These are phyloP conservation scores for Daldinia childiae DNA, from an alignment of 495 filamentous ascomycete species.

Conservation along the genomic window DNA sequence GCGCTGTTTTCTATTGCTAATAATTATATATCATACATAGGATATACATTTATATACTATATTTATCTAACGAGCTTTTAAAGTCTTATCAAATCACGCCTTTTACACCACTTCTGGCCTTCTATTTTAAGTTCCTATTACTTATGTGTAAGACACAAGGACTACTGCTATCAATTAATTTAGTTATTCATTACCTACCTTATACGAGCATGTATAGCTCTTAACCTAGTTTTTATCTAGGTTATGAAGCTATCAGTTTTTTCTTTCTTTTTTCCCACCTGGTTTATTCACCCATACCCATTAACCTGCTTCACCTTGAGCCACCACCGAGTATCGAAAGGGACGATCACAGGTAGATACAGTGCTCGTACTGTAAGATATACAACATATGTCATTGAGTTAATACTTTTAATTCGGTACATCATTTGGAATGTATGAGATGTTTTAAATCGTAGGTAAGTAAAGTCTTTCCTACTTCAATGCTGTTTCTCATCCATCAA, in stretches of 20 bases:
- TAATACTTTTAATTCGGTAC: neutral
- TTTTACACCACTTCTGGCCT: neutral
- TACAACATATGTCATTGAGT: neutral
- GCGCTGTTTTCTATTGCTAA: neutral
- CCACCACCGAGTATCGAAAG: neutral
- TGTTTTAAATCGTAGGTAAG: neutral
- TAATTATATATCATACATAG: neutral
- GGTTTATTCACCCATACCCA: neutral
- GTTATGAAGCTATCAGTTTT: neutral
- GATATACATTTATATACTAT: neutral
- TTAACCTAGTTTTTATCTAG: neutral
- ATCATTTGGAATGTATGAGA: neutral
- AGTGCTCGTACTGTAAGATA: neutral
- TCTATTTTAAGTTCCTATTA: neutral
- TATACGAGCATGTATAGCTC: neutral
- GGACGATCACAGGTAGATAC: neutral
- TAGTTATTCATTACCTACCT: neutral
- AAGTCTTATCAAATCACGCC: neutral
- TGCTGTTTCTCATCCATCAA: neutral
- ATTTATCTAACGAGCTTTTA: neutral
- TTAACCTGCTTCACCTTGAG: no score
- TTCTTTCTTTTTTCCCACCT: neutral
- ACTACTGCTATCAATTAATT: neutral
- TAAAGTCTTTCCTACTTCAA: neutral
- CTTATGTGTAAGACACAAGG: neutral